Evolutionary conservation across 495 filamentous ascomycete genomes (phyloP), one percentile per base, ranked within the genome.

Genomic region (Clohesyomyces aquaticus): DNA sequence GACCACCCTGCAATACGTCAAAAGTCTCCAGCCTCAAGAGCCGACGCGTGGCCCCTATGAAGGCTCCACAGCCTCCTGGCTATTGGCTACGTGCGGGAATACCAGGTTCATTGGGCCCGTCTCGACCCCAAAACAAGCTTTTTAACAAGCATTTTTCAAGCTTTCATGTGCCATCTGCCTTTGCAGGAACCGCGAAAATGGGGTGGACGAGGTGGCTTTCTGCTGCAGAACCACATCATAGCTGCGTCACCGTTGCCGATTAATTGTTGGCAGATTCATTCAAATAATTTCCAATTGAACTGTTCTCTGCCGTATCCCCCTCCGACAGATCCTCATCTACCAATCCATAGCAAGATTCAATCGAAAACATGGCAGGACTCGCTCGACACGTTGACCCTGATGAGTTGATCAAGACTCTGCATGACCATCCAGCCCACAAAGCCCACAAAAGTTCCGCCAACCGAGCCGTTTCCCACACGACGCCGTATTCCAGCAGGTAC

Each of bases 401-500:
- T 10, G 70, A 71, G 41, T 53, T 72, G 16, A 58, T 71, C 32
- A 55, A 72, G 52, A 62, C 42, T n/a, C 65, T 71, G 12, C 59
- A 59, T n/a, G 76, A 82, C 49, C 65, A 72, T 46, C 73, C 75
- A 23, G 48, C 62, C 27, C 75, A 80, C 50, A 72, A 74, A 11
- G 71, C 72, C 25, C 76, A 79, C 29, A 62, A 80, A 6, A 75
- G 78, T 52, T 74, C 74, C 27, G 14, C 6, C 32, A 66, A 74
- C 25, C 72, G 72, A 23, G 73, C 78, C 0, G 73, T 77, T 32
- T 79, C 81, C 1, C 82, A 87, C 58, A 75, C 83, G 14, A 88
- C 85, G 1, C 83, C 86, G 4, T 90, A 89, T 69, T 80, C 81
- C 1, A 84, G 81, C 11, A 80, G 83, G 35, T 90, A 90, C 73